Conservation (phyloP, 2,329 filamentous ascomycete genomes). For the Pyricularia pennisetigena region DNA sequence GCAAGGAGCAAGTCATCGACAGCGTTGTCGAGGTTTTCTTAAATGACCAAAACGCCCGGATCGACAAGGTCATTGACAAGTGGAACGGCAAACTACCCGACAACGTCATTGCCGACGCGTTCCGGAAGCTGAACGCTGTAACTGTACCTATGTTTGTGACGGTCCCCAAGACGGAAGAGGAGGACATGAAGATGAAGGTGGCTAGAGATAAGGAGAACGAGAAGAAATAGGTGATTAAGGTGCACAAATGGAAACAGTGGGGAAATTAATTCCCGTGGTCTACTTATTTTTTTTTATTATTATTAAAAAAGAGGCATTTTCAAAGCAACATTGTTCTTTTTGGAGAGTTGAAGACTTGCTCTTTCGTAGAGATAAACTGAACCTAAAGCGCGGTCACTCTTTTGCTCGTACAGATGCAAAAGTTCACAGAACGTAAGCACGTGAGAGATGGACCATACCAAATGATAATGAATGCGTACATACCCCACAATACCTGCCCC, state of each 20-base stretch:
- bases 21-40: slow-evolving; percentile 21
- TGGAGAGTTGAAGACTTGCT: too few relatives aligned
- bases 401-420: too few relatives aligned
- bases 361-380: too few relatives aligned
- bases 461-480: background rate
- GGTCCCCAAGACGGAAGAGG: slow-evolving; percentile 24
- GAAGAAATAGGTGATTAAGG: background rate
- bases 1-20: slow-evolving; percentile 20
- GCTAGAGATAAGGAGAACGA: slow-evolving; percentile 15
- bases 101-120: slow-evolving; percentile 21
- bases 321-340: too few relatives aligned
- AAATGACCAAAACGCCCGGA: slow-evolving; percentile 20
- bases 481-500: background rate
- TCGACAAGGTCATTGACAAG: slow-evolving; percentile 23
- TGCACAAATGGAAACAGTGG: background rate
- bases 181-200: slow-evolving; percentile 21
- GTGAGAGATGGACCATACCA: background rate
- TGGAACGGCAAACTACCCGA: slow-evolving; percentile 27
- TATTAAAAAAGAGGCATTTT: too few relatives aligned
- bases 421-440: background rate
- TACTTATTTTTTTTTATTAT: too few relatives aligned
- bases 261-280: background rate
- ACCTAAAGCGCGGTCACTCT: too few relatives aligned
- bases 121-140: slow-evolving; percentile 25
- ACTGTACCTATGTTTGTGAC: slow-evolving; percentile 22